Conservation (phyloP, 306 rosid species). For the Neltuma alba region DNA sequence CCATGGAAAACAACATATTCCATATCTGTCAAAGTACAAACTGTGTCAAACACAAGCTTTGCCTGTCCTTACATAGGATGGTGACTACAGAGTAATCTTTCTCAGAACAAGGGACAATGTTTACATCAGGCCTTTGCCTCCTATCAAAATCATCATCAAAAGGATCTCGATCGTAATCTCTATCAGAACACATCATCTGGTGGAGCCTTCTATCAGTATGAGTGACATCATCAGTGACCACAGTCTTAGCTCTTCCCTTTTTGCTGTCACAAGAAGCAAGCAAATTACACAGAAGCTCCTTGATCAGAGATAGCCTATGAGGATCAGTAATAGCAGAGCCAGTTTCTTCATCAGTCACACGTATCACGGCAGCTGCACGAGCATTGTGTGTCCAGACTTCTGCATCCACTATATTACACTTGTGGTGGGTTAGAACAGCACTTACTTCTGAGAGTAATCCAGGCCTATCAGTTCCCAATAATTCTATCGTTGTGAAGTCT, state of each 20-base stretch:
- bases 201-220: conserved; percentile 92
- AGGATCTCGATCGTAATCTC: conserved; percentile 70
- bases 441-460: conserved; percentile 92
- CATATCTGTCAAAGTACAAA: conserved; percentile 96
- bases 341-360: conserved; percentile 62
- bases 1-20: conserved; percentile 91
- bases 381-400: conserved; percentile 97
- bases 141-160: conserved; percentile 41
- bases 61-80: conserved; percentile 75
- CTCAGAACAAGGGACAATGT: conserved; percentile 75
- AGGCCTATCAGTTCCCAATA: conserved; percentile 86
- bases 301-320: conserved; percentile 63
- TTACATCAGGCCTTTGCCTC: conserved; percentile 75
- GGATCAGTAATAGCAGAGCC: conserved; percentile 65
- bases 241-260: conserved; percentile 70
- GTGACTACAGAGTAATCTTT: conserved; percentile 87
- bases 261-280: conserved; percentile 79
- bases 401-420: conserved; percentile 78
- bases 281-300: conserved; percentile 75
- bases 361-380: conserved; percentile 84
- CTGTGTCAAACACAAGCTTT: conserved; percentile 88
- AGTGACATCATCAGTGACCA: conserved; percentile 66
- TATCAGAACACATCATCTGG: conserved; percentile 94
- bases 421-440: conserved; percentile 79
- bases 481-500: conserved; percentile 79